Evolutionary conservation across 73 alveolate species (phyloP).

Genomic region (Paramecium sexaurelia): DNA sequence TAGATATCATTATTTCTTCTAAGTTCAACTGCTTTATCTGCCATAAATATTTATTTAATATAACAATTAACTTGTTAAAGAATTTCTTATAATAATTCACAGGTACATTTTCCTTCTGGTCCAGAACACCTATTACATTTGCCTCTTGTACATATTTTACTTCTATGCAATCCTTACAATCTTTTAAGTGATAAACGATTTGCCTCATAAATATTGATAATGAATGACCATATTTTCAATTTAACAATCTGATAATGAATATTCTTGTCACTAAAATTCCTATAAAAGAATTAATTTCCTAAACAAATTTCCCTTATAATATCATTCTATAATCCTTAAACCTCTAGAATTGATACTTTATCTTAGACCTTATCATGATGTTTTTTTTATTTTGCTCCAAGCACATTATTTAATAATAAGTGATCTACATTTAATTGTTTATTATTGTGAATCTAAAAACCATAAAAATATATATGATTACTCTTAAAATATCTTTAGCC

Average conservation of each 20-base stretch:
- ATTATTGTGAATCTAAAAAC: constrained; percentile 16
- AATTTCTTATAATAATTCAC: constrained; percentile 12
- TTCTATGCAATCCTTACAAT: constrained; percentile 19
- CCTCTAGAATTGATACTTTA: constrained; percentile 13
- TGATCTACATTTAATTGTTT: constrained; percentile 33
- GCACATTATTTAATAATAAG: constrained; percentile 1
- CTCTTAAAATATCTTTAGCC: constrained; percentile 36
- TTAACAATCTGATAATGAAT: constrained; percentile 8
- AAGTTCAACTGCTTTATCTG: neutral
- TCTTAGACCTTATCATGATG: neutral
- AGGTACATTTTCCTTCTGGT: constrained; percentile 26
- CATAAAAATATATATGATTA: neutral
- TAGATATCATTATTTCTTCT: constrained; percentile 19
- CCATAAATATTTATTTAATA: neutral
- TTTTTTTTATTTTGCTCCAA: neutral
- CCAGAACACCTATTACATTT: constrained; percentile 49
- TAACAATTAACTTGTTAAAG: neutral
- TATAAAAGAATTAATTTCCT: constrained; percentile 14
- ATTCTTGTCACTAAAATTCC: neutral
- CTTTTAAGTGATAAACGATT: constrained; percentile 6
- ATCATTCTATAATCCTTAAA: neutral
- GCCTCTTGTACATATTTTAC: neutral
- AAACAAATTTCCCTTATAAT: neutral
- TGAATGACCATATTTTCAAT: constrained; percentile 29
- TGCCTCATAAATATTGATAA: neutral